Evolutionary conservation across 139 green algal species (phyloP).

Genomic region (Volvox reticuliferus): DNA sequence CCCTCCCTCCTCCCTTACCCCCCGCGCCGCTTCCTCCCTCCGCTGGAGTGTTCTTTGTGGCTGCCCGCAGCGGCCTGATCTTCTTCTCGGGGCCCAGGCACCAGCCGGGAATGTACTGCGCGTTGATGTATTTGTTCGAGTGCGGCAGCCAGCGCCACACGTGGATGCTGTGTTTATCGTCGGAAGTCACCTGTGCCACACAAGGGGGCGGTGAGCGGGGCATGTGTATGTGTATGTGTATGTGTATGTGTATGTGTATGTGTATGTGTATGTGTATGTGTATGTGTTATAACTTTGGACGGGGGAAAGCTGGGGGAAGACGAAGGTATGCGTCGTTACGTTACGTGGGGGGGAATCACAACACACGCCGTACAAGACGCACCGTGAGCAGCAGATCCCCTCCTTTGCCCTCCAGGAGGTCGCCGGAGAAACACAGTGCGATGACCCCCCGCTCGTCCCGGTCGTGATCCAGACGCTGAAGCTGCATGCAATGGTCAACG

Average conservation of each 20-base stretch:
- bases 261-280: too few relatives aligned
- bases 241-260: too few relatives aligned
- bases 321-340: too few relatives aligned
- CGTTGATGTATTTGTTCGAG: constrained; percentile 56
- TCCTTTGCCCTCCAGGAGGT: constrained; percentile 7
- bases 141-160: constrained; percentile 73
- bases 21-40: neutral
- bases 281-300: too few relatives aligned
- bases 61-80: constrained; percentile 29
- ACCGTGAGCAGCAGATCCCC: constrained; percentile 57
- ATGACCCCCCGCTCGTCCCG: constrained; percentile 50
- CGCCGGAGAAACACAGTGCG: constrained; percentile 32
- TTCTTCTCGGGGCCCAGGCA: constrained; percentile 73
- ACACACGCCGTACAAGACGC: neutral
- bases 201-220: neutral
- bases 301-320: too few relatives aligned
- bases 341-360: too few relatives aligned
- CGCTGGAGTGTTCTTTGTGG: neutral
- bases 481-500: constrained; percentile 63
- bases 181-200: constrained; percentile 49
- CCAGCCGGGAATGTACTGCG: constrained; percentile 69
- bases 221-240: too few relatives aligned
- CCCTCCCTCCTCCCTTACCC: neutral
- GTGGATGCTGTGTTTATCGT: constrained; percentile 71
- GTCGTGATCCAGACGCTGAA: constrained; percentile 70